Conservation (phyloP, 306 rosid species). For the Fragaria nilgerrensis region DNA sequence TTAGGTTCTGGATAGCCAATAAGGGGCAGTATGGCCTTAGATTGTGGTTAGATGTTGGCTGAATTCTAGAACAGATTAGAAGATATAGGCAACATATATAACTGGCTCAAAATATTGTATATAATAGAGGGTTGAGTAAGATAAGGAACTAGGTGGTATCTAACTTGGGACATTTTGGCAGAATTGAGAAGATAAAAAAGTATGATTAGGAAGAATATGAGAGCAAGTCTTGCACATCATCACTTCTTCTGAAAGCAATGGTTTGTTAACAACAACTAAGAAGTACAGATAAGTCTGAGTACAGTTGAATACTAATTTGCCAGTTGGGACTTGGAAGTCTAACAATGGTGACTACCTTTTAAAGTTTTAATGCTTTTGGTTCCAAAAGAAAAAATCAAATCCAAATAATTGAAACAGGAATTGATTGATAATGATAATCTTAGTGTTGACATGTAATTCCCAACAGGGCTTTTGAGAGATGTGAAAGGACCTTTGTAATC, state of each 20-base stretch:
- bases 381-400: slow-evolving; percentile 4
- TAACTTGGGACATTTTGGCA: background rate
- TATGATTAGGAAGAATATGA: background rate
- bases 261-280: background rate
- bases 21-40: slow-evolving; percentile 1
- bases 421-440: slow-evolving; percentile 10
- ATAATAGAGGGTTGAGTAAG: slow-evolving; percentile 2
- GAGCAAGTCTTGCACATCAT: background rate
- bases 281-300: background rate
- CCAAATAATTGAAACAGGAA: slow-evolving; percentile 5
- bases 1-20: slow-evolving; percentile 14
- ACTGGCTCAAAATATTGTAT: slow-evolving; percentile 3
- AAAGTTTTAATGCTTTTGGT: background rate
- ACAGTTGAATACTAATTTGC: background rate
- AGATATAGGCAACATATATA: background rate
- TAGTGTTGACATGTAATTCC: background rate
- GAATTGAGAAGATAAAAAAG: background rate
- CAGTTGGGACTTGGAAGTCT: slow-evolving; percentile 2
- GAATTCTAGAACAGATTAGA: slow-evolving; percentile 11
- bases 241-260: slow-evolving; percentile 9
- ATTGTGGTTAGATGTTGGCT: background rate
- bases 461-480: slow-evolving; percentile 3
- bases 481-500: slow-evolving; percentile 3
- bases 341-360: background rate
- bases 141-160: background rate